A percentile compares a stretch with the other conserved stretches of the same genome.
Conservation (phyloP, 352 stramenopile species). For the Phytophthora palmivora region DNA sequence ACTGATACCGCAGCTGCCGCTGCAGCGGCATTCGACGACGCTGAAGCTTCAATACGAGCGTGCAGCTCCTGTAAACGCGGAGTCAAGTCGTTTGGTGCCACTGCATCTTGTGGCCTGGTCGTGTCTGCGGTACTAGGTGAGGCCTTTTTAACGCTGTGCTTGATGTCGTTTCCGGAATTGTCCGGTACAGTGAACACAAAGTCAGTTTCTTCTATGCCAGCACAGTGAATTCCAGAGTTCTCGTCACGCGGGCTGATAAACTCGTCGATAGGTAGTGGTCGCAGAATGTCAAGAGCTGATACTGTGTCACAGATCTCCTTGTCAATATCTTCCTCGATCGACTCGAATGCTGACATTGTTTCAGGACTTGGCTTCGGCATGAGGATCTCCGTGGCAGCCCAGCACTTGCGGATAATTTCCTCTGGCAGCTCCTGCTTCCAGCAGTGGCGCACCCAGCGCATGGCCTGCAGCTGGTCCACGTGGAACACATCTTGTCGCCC, state of each 20-base stretch:
- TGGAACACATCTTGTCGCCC: slow-evolving; percentile 53
- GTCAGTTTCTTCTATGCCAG: slow-evolving; percentile 50
- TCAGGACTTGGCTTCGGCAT: slow-evolving; percentile 23
- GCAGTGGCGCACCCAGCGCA: slow-evolving; percentile 61
- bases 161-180: slow-evolving; percentile 18
- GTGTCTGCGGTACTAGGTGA: slow-evolving; percentile 25
- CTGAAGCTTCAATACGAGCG: slow-evolving; percentile 39
- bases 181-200: slow-evolving; percentile 51
- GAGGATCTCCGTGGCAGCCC: slow-evolving; percentile 43
- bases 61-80: slow-evolving; percentile 49
- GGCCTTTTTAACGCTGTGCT: slow-evolving; percentile 33
- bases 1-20: slow-evolving; percentile 17
- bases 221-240: slow-evolving; percentile 50
- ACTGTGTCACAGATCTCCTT: slow-evolving; percentile 61
- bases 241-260: slow-evolving; percentile 58
- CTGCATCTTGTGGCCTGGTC: slow-evolving; percentile 19
- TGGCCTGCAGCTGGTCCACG: slow-evolving; percentile 56
- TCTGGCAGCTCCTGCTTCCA: slow-evolving; percentile 49
- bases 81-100: slow-evolving; percentile 26
- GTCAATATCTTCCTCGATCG: slow-evolving; percentile 50
- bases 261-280: slow-evolving; percentile 55
- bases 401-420: slow-evolving; percentile 52
- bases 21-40: slow-evolving; percentile 26
- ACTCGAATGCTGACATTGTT: slow-evolving; percentile 40
- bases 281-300: slow-evolving; percentile 43